These are phyloP conservation scores for Dalbergia cochinchinensis DNA, from an alignment of 306 rosid species.

Conservation along the genomic window DNA sequence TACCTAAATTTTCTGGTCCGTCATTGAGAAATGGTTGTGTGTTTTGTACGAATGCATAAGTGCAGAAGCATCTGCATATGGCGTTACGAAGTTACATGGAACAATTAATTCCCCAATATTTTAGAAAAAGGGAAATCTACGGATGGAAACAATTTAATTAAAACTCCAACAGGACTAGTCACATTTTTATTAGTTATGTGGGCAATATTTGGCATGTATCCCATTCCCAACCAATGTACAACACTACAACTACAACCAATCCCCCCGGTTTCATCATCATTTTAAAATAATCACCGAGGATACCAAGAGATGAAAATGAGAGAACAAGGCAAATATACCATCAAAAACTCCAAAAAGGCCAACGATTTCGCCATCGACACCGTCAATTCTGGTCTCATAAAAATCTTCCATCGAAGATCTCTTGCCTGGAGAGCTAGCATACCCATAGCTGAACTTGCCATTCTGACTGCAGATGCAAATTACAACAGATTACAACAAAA, in stretches of 20 bases:
- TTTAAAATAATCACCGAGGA: conserved; percentile 20
- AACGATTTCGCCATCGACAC: conserved; percentile 91
- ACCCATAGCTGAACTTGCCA: conserved; percentile 97
- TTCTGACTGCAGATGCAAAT: conserved; percentile 74
- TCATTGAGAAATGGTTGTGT: background rate
- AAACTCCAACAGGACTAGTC: background rate
- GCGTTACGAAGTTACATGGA: conserved; percentile 12
- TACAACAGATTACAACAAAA: conserved; percentile 49
- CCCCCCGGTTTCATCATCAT: conserved; percentile 1
- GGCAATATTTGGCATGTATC: background rate
- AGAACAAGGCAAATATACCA: conserved; percentile 59
- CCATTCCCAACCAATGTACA: conserved; percentile 13
- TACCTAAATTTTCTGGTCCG: too few relatives aligned
- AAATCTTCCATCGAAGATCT: conserved; percentile 99
- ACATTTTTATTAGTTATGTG: background rate
- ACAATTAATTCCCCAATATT: conserved; percentile 32
- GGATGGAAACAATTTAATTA: conserved; percentile 23
- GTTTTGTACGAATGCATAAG: background rate
- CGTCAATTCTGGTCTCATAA: conserved; percentile 96
- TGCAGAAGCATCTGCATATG: conserved; percentile 8
- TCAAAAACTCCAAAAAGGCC: conserved; percentile 99
- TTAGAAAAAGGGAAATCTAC: conserved; percentile 21
- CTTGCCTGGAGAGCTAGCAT: conserved; percentile 98
- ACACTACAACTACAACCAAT: background rate
- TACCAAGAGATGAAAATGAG: conserved; percentile 11